A percentile compares a stretch with the other conserved stretches of the same genome.
Evolutionary conservation across 1,284 basidiomycete species (phyloP).

Genomic region (Phylloboletellus chloephorus): DNA sequence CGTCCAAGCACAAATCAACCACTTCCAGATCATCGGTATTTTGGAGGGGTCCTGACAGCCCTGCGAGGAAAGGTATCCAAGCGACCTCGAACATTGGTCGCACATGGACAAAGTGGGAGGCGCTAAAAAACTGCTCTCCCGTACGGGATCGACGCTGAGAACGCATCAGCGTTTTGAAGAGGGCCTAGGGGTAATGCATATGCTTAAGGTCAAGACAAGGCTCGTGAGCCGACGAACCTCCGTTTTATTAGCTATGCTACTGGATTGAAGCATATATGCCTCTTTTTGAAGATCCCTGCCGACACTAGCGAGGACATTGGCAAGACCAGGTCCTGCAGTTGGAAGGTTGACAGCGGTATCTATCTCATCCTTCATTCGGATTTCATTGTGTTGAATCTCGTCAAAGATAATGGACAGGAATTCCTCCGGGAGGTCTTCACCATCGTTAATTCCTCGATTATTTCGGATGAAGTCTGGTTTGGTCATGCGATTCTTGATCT

Average conservation of each 20-base stretch:
- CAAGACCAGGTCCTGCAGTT: constrained; percentile 64
- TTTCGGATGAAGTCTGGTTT: constrained; percentile 87
- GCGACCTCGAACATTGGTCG: constrained; percentile 97
- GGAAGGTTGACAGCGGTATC: constrained; percentile 51
- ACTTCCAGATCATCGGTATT: constrained; percentile 89
- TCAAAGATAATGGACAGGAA: constrained; percentile 76
- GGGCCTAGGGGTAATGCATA: constrained; percentile 47
- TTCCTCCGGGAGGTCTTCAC: constrained; percentile 81
- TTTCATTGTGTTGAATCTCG: constrained; percentile 87
- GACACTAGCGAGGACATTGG: constrained; percentile 78
- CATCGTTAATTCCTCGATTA: constrained; percentile 93
- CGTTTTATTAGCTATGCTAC: constrained; percentile 93
- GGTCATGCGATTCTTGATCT: constrained; percentile 90
- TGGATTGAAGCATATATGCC: constrained; percentile 89
- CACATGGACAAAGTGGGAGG: constrained; percentile 92
- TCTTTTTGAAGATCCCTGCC: constrained; percentile 92
- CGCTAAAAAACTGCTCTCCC: constrained; percentile 87
- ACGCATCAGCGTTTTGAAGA: constrained; percentile 87
- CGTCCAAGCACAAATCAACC: constrained; percentile 88
- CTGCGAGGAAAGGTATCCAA: constrained; percentile 95
- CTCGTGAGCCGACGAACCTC: constrained; percentile 49
- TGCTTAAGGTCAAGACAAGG: background rate
- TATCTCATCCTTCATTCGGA: constrained; percentile 95
- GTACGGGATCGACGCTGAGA: constrained; percentile 75
- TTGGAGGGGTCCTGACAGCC: constrained; percentile 87